These are phyloP conservation scores for Exophiala sp. DNA, from an alignment of 2,329 filamentous ascomycete species.

Conservation along the genomic window DNA sequence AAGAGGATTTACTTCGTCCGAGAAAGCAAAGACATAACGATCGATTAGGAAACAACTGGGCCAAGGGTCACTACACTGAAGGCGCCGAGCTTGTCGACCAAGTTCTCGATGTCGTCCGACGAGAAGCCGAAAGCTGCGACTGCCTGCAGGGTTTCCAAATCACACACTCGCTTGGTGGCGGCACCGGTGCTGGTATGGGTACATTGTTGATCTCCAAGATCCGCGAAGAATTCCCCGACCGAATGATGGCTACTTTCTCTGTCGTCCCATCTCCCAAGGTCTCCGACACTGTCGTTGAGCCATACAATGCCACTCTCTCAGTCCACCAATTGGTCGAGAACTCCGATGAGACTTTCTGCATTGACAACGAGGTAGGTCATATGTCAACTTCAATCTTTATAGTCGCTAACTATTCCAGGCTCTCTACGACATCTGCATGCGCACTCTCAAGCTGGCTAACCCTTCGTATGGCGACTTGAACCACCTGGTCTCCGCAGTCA, in stretches of 20 bases:
- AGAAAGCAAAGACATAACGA: conserved; percentile 14
- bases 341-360: conserved; percentile 99
- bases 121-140: conserved; percentile 98
- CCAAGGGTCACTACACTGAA: conserved; percentile 99
- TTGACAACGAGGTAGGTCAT: conserved; percentile 81
- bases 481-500: conserved; percentile 98
- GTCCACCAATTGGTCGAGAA: conserved; percentile 99
- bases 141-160: conserved; percentile 99
- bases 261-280: conserved; percentile 99
- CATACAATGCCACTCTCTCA: conserved; percentile 98
- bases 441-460: conserved; percentile 97
- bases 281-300: conserved; percentile 98
- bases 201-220: conserved; percentile 99
- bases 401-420: conserved; percentile 50
- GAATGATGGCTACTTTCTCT: conserved; percentile 99
- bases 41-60: conserved; percentile 82
- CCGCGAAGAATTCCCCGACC: conserved; percentile 99
- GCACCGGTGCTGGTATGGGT: conserved; percentile 99
- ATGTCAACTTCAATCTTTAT: neutral
- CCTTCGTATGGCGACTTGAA: conserved; percentile 99
- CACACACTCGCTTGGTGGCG: conserved; percentile 99
- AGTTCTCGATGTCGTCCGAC: conserved; percentile 96
- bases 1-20: conserved; percentile 6
- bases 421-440: conserved; percentile 99
- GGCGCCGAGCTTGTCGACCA: conserved; percentile 98